Evolutionary conservation across 2,329 filamentous ascomycete genomes (phyloP), one percentile per base, ranked within the genome.

Genomic region (Nannizziopsis barbatae): DNA sequence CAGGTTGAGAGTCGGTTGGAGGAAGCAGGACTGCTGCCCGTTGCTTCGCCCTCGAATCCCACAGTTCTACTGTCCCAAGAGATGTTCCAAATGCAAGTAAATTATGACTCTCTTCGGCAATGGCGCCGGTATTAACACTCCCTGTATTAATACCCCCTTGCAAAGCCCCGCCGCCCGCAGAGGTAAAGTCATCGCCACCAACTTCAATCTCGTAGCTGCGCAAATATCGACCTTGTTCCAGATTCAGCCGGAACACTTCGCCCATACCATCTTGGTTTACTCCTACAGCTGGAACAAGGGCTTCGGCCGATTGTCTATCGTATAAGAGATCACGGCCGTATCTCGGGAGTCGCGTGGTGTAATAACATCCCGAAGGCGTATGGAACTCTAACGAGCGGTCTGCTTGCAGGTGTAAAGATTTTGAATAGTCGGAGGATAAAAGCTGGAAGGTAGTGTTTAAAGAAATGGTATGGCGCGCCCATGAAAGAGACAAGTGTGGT

Each of bases 21-120:
- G 82, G 75, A 9, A 47, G 36, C 1, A 98, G 71, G 14, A 90
- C 75, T 12, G 86, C 89, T 9, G 90, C 84, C 50, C 87, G 76
- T 47, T 83, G 83, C 61, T 87, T 83, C 27, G 85, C 88, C 51
- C 92, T 78, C 1, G 89, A 78, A 62, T 98, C 92, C 86, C 89
- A 98, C 60, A 96, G 90, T 63, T 98, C 92, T 20, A 96, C 86
- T 0, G 90, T 95, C n/a, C 92, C 90, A 49, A 92, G 72, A 2
- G 87, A 89, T 1, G 92, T 98, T 45, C 93, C 92, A 59, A 98
- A 98, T 0, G 90, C 89, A 31, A 89, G 75, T 3, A 98, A 73
- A 49, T 92, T 92, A 64, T 98, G 92, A 42, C 85, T 89, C 36
- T 83, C 77, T 62, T 95, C 86, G 2, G 92, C 92, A 52, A 95